Evolutionary conservation across 192 early-diverging fungal species (phyloP), one percentile per base, ranked within the genome.

Genomic region (Glomus cerebriforme): DNA sequence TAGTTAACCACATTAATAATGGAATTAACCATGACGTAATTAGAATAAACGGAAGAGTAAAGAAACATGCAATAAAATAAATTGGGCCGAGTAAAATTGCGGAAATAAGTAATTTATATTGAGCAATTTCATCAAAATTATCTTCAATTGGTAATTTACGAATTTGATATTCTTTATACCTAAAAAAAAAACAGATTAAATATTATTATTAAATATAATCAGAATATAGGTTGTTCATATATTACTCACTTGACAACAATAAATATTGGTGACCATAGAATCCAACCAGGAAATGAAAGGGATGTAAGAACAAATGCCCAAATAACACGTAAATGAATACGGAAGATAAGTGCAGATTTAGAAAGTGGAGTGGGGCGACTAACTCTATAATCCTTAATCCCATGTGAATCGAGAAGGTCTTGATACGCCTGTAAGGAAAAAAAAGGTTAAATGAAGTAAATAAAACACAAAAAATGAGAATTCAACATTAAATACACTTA

Each of bases 51-150:
- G 83, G 83, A 12, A 84, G 29, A 2, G 83, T 84, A 35, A 84
- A 24, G 3, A 84, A n/a, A 35, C 80, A 65, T 67, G 76, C 78
- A 32, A 82, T 79, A 5, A 81, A 73, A 81, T 81, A 84, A 59
- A 84, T 84, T 24, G 82, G 32, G 2, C 79, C 72, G 39, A 84
- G 43, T 59, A 84, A 80, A 54, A 84, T 82, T 10, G 81, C 59
- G 24, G 83, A 54, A 49, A 84, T 84, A 76, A 84, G 79, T 64
- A 84, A 58, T 74, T 84, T 84, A 69, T 84, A 84, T 60, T 84
- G 83, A 49, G 83, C 80, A 82, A 84, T 84, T 63, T 84, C 83
- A 60, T 84, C 83, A 79, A 82, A 69, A 35, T 84, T 84, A 29
- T 84, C 83, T 39, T 82, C 83, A 58, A 82, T 27, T 6, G 75